Evolutionary conservation across 345 rosid genomes (phyloP), one percentile per base, ranked within the genome.

Genomic region (Pseudoturritis turrita): DNA sequence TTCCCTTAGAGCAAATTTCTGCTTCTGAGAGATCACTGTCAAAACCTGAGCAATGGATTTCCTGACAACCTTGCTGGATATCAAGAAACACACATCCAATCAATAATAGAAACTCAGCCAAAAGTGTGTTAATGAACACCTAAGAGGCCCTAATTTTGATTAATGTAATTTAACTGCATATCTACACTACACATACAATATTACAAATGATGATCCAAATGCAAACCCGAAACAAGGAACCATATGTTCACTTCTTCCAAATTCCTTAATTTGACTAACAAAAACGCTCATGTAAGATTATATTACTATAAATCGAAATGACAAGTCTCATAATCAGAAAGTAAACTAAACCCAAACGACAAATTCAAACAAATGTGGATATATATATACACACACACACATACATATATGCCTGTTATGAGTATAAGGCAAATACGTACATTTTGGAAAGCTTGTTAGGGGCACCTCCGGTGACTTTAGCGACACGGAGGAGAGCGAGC

Each of bases 21-120:
- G 98, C 65, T 80, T 90, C 81, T 92, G 97, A 0, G 98, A 90
- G 72, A 83, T 84, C 59, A 92, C 96, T 1, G 98, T 92, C 90
- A 92, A 70, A 0, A 92, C 98, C 70, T 90, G 96, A 1, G 98
- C 98, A 26, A 92, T 88, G 0, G 92, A 87, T 80, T 84, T 65
- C 82, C 98, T 84, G 37, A 92, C 98, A 40, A 92, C 93, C 96
- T 89, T 92, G 70, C 97, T 92, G 89, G 57, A 78, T 1, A 28
- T 26, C 12, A 23, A 15, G 15, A 3, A 6, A 47, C 22, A 46
- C 10, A 39, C 25, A 2, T 19, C 12, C 10, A 40, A 41, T 21
- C 35, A 65, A 3, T 17, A 15, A 7, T 13, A 5, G 11, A 52
- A 33, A 12, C 55, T 39, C 11, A 54, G 4, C 10, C 5, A 15